phyloP scores from a whole-genome alignment of 176 grass and related monocot species.

The Saccharum officinarum region DNA sequence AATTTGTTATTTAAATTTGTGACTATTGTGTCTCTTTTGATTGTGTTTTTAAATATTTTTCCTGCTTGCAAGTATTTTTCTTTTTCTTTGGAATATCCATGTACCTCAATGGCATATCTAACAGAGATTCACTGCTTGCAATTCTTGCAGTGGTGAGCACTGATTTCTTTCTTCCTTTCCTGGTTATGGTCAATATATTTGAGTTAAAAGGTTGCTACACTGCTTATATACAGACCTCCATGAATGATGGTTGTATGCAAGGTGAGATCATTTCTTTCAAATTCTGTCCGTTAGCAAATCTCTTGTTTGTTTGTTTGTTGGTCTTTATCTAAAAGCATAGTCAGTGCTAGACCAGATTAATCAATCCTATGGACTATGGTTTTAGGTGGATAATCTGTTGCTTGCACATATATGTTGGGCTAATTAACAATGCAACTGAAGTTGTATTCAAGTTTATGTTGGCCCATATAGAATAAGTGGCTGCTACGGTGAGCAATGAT shows the following conservation, averaged over 20 bases:
- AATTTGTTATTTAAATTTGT: background rate
- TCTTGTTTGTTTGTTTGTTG: background rate
- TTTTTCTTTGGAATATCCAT: background rate
- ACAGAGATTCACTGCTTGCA: background rate
- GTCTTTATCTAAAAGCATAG: background rate
- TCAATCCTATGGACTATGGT: background rate
- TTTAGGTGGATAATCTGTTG: background rate
- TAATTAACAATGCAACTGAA: constrained; percentile 14
- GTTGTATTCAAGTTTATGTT: background rate
- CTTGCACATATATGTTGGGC: background rate
- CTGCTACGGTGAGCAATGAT: constrained; percentile 8
- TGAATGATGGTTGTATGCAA: background rate
- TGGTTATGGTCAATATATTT: constrained; percentile 4
- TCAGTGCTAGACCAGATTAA: constrained; percentile 4
- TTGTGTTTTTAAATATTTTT: background rate
- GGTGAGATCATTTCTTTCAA: background rate
- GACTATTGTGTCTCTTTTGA: background rate
- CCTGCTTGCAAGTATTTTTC: background rate
- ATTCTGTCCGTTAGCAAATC: background rate
- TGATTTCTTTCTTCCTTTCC: background rate
- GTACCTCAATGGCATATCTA: background rate
- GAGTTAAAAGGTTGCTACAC: background rate
- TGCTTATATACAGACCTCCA: background rate
- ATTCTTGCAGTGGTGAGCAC: background rate
- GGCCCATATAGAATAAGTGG: background rate